Evolutionary conservation across 768 basidiomycete genomes (phyloP).

Genomic region (Boletus fagicola): DNA sequence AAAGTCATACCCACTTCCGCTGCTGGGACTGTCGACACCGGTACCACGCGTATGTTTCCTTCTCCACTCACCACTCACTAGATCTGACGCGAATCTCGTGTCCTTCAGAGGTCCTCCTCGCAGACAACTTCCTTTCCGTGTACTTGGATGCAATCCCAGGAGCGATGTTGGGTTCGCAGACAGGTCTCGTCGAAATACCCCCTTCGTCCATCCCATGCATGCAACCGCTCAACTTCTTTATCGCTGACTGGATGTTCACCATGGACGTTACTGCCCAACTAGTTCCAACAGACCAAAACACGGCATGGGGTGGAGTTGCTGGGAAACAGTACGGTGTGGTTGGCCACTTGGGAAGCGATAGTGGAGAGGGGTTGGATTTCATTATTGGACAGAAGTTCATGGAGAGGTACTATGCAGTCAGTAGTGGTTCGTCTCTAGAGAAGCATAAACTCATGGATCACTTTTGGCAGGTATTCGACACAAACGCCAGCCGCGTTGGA

Average conservation of each 20-base stretch:
- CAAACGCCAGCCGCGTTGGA: slow-evolving; percentile 16
- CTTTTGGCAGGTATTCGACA: slow-evolving; percentile 20
- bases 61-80: background rate
- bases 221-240: slow-evolving; percentile 15
- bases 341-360: background rate
- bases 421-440: background rate
- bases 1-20: slow-evolving; percentile 16
- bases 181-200: slow-evolving; percentile 17
- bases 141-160: slow-evolving; percentile 21
- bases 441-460: background rate
- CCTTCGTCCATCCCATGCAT: slow-evolving; percentile 13
- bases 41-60: slow-evolving; percentile 22
- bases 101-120: slow-evolving; percentile 22
- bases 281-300: slow-evolving; percentile 15
- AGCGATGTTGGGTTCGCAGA: background rate
- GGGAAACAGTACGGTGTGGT: slow-evolving; percentile 15
- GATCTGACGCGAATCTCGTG: background rate
- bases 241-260: slow-evolving; percentile 1
- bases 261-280: slow-evolving; percentile 24
- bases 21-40: slow-evolving; percentile 31
- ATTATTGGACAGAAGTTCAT: background rate
- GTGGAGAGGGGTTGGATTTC: background rate
- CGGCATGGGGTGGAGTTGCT: slow-evolving; percentile 6
- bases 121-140: slow-evolving; percentile 14
- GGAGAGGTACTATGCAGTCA: slow-evolving; percentile 5